A percentile compares a stretch with the other conserved stretches of the same genome.
These are phyloP conservation scores for Pythium phragmitis DNA, from an alignment of 352 stramenopile species.

Conservation along the genomic window DNA sequence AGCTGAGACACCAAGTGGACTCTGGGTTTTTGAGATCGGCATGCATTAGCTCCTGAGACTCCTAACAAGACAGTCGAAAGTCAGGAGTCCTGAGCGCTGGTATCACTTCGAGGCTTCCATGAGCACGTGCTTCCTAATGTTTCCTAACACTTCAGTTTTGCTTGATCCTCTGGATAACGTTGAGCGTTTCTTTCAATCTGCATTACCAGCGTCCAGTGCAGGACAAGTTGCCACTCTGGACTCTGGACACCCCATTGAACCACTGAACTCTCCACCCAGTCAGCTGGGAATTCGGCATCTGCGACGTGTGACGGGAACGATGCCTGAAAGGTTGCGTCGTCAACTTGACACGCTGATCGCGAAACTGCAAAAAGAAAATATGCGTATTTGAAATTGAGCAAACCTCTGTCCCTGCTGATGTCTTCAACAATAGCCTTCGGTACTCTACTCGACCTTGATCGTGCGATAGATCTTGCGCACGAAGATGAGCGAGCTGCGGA, in stretches of 20 bases:
- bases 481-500: conserved; percentile 95
- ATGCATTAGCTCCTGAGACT: neutral
- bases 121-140: no score
- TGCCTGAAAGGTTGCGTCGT: conserved; percentile 1
- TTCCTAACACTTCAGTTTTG: no score
- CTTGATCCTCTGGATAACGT: neutral
- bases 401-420: neutral
- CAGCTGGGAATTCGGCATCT: conserved; percentile 6
- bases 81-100: no score
- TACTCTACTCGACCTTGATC: conserved; percentile 94
- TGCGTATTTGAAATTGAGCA: neutral
- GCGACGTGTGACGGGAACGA: conserved; percentile 8
- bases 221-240: conserved; percentile 2
- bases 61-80: no score
- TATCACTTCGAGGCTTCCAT: no score
- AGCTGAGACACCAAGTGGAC: neutral
- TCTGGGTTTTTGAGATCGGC: conserved; percentile 1
- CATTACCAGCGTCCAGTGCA: neutral
- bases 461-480: conserved; percentile 97
- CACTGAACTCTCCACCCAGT: neutral
- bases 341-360: neutral
- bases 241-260: conserved; percentile 5
- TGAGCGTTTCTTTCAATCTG: neutral
- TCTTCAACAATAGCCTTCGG: neutral
- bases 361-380: neutral